Base-by-base conservation (phyloP, 495 filamentous ascomycete species). In the Talaromyces ruber region DNA sequence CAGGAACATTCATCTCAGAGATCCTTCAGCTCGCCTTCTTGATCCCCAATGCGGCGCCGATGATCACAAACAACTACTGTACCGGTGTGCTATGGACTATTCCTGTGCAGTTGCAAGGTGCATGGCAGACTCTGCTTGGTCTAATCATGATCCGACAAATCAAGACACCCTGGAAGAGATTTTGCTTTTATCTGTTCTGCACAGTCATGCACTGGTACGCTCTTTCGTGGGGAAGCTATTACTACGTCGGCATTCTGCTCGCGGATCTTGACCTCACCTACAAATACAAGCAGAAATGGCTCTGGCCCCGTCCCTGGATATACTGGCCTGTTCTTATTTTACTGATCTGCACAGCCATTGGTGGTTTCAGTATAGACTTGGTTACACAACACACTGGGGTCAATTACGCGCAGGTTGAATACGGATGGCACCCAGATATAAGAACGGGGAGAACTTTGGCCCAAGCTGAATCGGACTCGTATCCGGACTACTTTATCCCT, bases 61-160 rank as follows among this genome's bases (percentile, higher is more conserved):
- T 74, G 60, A 72, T 78, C 47, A 77, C 71, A 16, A 70, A 66
- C 65, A 73, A 78, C 64, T 78, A 74, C 63, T 76, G 75, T 63
- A 77, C 73, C 11, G 75, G 74, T 50, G 73, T 76, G 11, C 66
- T 78, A 2, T 78, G 75, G 75, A 76, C 74, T 14, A 75, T 78
- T 52, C 73, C 75, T 4, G 73, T 77, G 11, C 73, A 76, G 53
- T 65, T 78, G 11, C 75, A 78, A 65, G 68, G 68, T 45, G 68
- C 72, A 8, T 77, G 74, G 74, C 39, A 71, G 6, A 67, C 69
- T 30, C 62, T 78, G 12, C 62, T 70, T 16, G 74, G 67, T 57
- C 68, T 67, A 9, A 67, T 78, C n/a, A 65, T 78, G 7, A 65
- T 77, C 24, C 66, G 67, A 55, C 72, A 78, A 63, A 70, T 75